Evolutionary conservation across 1,139 yeast species (phyloP), one percentile per base, ranked within the genome.

Genomic region (Taphrina communis): DNA sequence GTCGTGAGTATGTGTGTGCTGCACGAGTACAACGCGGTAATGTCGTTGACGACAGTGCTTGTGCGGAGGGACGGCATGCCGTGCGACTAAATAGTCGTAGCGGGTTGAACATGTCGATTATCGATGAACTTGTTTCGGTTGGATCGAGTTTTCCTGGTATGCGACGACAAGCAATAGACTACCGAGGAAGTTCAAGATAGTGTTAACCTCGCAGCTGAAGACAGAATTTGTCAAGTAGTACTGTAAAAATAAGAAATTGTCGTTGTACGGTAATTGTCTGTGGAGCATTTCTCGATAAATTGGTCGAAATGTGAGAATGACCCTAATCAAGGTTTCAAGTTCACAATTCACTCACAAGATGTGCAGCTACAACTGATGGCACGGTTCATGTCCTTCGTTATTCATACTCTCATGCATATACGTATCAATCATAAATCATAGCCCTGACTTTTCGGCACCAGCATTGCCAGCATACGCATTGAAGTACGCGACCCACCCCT

Each of bases 1-100:
- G 68, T 6, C 67, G 60, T 7, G 67, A 53, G 44, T 63, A 63
- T 12, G 61, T 55, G 36, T 63, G 67, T 31, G 67, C 67, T 19
- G 21, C 41, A 14, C 58, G 58, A 53, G 5, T 12, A 4, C 31
- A 25, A 4, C 31, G 4, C 31, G 31, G 31, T 17, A 14, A n/a
- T 11, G 55, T 7, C 12, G 55, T n/a, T 17, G 48, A 44, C 12
- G 48, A 14, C 2, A 14, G 48, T 12, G 48, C 3, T 44, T 44
- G 48, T 14, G 48, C 5, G 6, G 2, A 12, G 48, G 48, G n/a
- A 7, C 8, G 19, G 2, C 4, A 7, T n/a, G 48, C 12, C 19
- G 48, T 12, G 48, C 48, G 48, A 44, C 48, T 44, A 2, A 44
- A 44, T 12, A 44, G 48, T 44, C 48, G 48, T 44, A 44, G 19